Conservation (phyloP, 2,329 filamentous ascomycete species). For the Paracoccidioides lutzii region DNA sequence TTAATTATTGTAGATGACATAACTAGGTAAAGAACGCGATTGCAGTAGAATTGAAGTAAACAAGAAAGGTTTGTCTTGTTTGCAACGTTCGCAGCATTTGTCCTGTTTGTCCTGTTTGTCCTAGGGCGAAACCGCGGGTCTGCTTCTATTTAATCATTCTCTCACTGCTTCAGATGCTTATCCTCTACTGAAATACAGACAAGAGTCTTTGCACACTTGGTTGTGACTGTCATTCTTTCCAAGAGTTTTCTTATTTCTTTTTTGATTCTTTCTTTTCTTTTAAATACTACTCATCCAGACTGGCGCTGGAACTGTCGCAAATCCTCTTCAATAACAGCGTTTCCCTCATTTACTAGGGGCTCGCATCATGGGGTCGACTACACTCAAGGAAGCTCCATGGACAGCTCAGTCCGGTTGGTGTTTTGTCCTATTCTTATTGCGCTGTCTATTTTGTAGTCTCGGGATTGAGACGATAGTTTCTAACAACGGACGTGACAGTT, state of each 20-base stretch:
- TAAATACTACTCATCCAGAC: neutral
- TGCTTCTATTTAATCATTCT: neutral
- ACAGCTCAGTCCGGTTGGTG: conserved; percentile 23
- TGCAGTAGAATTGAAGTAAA: conserved; percentile 10
- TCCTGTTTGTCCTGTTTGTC: neutral
- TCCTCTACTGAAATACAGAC: neutral
- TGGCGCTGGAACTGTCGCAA: neutral
- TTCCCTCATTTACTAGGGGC: neutral
- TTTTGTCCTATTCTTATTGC: neutral
- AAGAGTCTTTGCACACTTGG: neutral
- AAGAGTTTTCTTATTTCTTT: neutral
- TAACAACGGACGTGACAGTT: conserved; percentile 32
- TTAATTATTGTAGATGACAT: too few relatives aligned
- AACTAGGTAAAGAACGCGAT: too few relatives aligned
- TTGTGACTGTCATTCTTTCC: neutral
- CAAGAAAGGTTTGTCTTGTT: conserved; percentile 15
- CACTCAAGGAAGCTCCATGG: conserved; percentile 19
- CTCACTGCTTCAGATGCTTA: neutral
- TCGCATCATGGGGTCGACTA: conserved; percentile 1
- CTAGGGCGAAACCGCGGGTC: neutral
- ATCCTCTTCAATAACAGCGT: neutral
- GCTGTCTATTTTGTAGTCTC: neutral
- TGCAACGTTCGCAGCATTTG: conserved; percentile 4
- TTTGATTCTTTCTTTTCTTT: too few relatives aligned
- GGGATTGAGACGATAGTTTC: neutral